Evolutionary conservation across 148 eudicot genomes (phyloP), one percentile per base, ranked within the genome.

Genomic region (Hydrangea macrophylla): DNA sequence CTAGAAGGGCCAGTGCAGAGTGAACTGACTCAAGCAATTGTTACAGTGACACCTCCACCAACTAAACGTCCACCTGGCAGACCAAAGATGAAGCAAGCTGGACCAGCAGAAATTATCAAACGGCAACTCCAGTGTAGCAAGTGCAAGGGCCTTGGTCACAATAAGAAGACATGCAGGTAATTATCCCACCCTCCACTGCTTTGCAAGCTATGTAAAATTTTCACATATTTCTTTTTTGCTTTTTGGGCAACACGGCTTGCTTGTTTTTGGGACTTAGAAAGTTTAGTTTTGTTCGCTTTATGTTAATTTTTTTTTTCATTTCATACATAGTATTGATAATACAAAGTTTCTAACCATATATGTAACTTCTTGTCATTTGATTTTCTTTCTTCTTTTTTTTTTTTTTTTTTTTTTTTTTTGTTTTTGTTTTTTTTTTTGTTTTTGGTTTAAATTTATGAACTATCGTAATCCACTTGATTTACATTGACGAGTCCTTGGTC

Each of bases 101-200:
- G 77, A 65, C 44, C 67, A 27, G 48, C 48, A 35, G 84, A 83
- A 54, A 33, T 73, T 37, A 32, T 67, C 51, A 83, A 78, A 73
- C 82, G 84, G 26, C 80, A 78, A 68, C 72, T 80, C 51, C 84
- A 81, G 72, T 83, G 87, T 75, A 83, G 87, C 76, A 83, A 73
- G 74, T 83, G 87, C 73, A 83, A 83, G 78, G 84, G 84, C 48
- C 75, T 83, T 48, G 87, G 84, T 53, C 87, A 83, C 73, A 83
- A 80, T 73, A 83, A 80, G 60, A 80, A 70, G 75, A 74, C 75
- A 55, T 83, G 87, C 79, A 76, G 75, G 76, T 67, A 73, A 9
- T 67, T 51, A 9, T n/a, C 27, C 30, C 15, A 60, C n/a, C 17
- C 4, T 12, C n/a, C 36, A 31, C 27, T 28, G 5, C 33, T 5